phyloP scores from a whole-genome alignment of 176 grass and related monocot species.

The Ensete glaucum region DNA sequence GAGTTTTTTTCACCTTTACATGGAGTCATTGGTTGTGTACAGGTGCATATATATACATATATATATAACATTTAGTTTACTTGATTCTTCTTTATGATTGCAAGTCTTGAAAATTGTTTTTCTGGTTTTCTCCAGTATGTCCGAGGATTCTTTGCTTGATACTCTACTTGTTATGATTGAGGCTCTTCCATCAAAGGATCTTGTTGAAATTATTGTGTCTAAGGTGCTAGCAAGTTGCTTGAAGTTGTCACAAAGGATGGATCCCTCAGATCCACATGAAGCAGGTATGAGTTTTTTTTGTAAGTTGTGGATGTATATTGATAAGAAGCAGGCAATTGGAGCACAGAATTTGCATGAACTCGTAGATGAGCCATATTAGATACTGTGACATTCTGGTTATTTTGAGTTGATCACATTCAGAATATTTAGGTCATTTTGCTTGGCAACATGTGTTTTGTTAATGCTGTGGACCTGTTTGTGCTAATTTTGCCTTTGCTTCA shows the following conservation, averaged over 20 bases:
- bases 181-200: constrained; percentile 40
- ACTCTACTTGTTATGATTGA: constrained; percentile 50
- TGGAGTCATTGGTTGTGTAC: constrained; percentile 63
- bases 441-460: neutral
- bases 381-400: neutral
- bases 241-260: constrained; percentile 33
- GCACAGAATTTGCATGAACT: no score
- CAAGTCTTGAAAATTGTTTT: constrained; percentile 16
- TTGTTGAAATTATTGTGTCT: constrained; percentile 47
- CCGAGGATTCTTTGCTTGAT: constrained; percentile 35
- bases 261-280: constrained; percentile 32
- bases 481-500: constrained; percentile 20
- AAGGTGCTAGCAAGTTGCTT: constrained; percentile 52
- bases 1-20: constrained; percentile 66
- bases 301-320: neutral
- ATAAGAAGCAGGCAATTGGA: neutral
- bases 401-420: neutral
- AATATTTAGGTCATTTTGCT: neutral
- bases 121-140: constrained; percentile 33
- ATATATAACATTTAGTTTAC: constrained; percentile 11
- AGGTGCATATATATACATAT: constrained; percentile 44
- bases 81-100: constrained; percentile 3
- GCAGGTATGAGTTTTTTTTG: constrained; percentile 27
- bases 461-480: neutral
- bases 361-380: neutral